A percentile compares a stretch with the other conserved stretches of the same genome.
Evolutionary conservation across 75 land plant genomes (phyloP).

Genomic region (Ceratopteris richardii): DNA sequence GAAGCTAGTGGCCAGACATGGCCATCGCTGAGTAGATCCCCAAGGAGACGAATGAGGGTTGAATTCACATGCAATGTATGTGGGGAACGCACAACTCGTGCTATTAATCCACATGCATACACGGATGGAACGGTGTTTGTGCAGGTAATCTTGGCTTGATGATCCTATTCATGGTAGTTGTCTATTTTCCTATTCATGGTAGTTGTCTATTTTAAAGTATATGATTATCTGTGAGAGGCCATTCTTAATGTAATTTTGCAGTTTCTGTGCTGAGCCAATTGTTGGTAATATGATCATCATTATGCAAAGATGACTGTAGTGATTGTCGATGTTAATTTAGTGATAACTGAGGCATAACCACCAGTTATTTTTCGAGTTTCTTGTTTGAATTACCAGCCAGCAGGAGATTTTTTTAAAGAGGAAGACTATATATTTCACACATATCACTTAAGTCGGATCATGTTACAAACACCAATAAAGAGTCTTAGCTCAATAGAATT

Average conservation of each 20-base stretch:
- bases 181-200: background rate
- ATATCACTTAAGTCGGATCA: background rate
- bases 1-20: constrained; percentile 37
- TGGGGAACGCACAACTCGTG: constrained; percentile 87
- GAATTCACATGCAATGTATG: constrained; percentile 95
- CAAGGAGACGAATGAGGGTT: constrained; percentile 83
- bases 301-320: background rate
- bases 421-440: too few species aligned
- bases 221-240: too few species aligned
- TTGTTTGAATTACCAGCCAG: too few species aligned
- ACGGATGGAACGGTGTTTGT: constrained; percentile 98
- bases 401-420: too few species aligned
- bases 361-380: too few species aligned
- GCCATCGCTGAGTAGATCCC: constrained; percentile 87
- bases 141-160: constrained; percentile 43
- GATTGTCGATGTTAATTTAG: background rate
- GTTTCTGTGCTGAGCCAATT: too few species aligned
- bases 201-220: background rate
- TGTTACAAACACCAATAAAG: background rate
- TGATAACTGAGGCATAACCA: too few species aligned
- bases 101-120: constrained; percentile 96
- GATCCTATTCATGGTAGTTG: background rate
- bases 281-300: background rate
- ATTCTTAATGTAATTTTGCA: too few species aligned
- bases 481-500: background rate